Conservation (phyloP, 306 rosid genomes). For the Crotalaria pallida region DNA sequence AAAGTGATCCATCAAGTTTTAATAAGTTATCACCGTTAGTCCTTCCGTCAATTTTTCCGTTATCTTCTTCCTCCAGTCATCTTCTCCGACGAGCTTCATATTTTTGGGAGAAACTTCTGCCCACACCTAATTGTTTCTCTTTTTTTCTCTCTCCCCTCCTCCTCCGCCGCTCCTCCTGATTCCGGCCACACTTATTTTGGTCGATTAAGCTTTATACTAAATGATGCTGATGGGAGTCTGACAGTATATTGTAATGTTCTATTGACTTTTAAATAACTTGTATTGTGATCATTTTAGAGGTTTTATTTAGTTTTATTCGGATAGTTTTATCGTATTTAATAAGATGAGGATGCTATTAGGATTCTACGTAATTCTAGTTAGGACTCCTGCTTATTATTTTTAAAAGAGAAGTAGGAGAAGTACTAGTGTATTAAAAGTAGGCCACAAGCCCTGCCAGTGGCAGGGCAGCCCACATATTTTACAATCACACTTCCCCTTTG, state of each 20-base stretch:
- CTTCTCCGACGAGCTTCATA: too few species aligned
- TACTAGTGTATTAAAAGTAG: background rate
- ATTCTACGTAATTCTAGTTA: background rate
- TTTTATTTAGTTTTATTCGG: background rate
- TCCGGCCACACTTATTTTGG: too few species aligned
- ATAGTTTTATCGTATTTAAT: background rate
- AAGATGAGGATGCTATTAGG: background rate
- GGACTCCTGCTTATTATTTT: background rate
- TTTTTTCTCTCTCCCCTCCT: too few species aligned
- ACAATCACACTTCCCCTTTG: background rate
- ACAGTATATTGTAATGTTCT: background rate
- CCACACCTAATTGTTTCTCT: too few species aligned
- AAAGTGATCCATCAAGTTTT: too few species aligned
- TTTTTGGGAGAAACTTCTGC: too few species aligned
- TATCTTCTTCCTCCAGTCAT: too few species aligned
- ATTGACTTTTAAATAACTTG: background rate
- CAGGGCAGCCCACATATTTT: background rate
- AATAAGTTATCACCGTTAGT: too few species aligned
- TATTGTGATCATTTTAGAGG: background rate
- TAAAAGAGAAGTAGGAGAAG: background rate
- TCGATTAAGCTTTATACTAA: background rate
- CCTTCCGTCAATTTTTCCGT: too few species aligned
- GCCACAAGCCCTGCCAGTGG: background rate
- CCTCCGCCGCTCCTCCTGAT: too few species aligned
- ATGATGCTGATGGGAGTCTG: conserved; percentile 7